Base-by-base conservation (phyloP, 2,329 filamentous ascomycete genomes). In the Neocucurbitaria cava region DNA sequence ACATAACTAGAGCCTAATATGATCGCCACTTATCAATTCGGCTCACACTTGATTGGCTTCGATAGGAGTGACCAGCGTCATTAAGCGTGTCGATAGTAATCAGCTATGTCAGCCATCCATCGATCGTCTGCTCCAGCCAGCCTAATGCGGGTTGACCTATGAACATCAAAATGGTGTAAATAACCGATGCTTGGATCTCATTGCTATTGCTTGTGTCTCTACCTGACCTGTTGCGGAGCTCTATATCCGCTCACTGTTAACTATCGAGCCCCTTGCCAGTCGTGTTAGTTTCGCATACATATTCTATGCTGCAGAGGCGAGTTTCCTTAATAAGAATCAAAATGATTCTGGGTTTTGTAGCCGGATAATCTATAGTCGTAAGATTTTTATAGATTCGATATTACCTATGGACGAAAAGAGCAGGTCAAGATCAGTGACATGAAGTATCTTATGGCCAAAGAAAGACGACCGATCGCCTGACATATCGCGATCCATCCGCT, bases 401-500 rank as follows among this genome's bases (percentile, higher is more conserved):
- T 30, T 23, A 42, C 28, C 28, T 15, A 9, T 17, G 15, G n/a
- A 20, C n/a, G 11, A 6, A 35, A 38, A 36, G 18, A 26, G 28
- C 38, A 46, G 20, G 39, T 41, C 41, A 24, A 18, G 42, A 51
- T 40, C 31, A 17, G 33, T 51, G 20, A 46, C 40, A 26, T 17
- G 31, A 51, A 35, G 26, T 40, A n/a, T n/a, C 5, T 46, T n/a
- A 33, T 35, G 23, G 11, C 23, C 24, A 23, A 10, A 15, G n/a
- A 26, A 33, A 46, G 41, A 33, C 39, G 24, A 46, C 41, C 7
- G 49, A 51, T 46, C 49, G 10, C 17, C 42, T 24, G 30, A 15
- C 15, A 39, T 21, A 35, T 30, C 15, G 18, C 28, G 35, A 36
- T 43, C 18, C 36, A 36, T 43, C 36, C 28, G 43, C 18, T 44